A percentile compares a stretch with the other conserved stretches of the same genome.
Evolutionary conservation across 306 rosid genomes (phyloP).

Genomic region (Spatholobus suberectus): DNA sequence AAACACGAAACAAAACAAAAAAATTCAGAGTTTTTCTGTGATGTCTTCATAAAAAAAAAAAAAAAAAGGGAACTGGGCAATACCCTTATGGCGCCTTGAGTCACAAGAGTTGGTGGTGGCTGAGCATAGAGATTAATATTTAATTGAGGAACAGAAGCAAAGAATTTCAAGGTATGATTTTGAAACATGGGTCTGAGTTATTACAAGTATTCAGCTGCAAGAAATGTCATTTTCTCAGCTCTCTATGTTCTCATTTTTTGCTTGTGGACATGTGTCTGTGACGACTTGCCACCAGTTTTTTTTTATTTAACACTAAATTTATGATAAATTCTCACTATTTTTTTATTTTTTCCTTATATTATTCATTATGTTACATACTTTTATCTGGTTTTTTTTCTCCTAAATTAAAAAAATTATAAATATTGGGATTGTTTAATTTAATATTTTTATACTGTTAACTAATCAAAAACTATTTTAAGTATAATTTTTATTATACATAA

Average conservation of each 20-base stretch:
- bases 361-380: not conserved
- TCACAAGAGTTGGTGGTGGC: not conserved
- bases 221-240: slow-evolving; percentile 34
- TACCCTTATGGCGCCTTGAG: slow-evolving; percentile 34
- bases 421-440: too few relatives aligned
- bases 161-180: slow-evolving; percentile 16
- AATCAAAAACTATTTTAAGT: too few relatives aligned
- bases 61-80: not conserved
- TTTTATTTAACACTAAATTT: not conserved
- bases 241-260: not conserved
- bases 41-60: not conserved
- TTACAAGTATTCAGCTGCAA: slow-evolving; percentile 31
- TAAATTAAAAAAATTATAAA: not conserved
- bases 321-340: not conserved
- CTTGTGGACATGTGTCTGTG: slow-evolving; percentile 4
- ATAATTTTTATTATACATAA: too few relatives aligned
- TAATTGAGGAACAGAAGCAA: slow-evolving; percentile 18
- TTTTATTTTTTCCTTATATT: not conserved
- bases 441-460: too few relatives aligned
- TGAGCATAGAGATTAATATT: slow-evolving; percentile 12
- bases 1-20: not conserved
- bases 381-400: not conserved
- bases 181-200: slow-evolving; percentile 20
- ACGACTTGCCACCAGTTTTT: slow-evolving; percentile 27
- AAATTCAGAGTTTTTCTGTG: not conserved